Conservation (phyloP, 495 filamentous ascomycete species). For the Podospora didyma region DNA sequence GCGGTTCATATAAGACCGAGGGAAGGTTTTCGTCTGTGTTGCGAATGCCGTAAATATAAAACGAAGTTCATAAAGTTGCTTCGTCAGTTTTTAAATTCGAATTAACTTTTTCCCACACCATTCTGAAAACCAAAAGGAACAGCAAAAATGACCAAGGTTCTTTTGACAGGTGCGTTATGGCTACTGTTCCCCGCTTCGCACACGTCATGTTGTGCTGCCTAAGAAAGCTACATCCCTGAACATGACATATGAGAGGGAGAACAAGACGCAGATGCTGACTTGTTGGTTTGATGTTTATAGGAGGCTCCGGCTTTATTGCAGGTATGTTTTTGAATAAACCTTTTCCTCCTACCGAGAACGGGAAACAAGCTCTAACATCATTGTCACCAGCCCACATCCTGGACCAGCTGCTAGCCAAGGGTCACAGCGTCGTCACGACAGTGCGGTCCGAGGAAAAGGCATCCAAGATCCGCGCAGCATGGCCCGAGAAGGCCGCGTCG, state of each 20-base stretch:
- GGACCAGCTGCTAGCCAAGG: slow-evolving; percentile 63
- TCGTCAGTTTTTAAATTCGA: too few relatives aligned
- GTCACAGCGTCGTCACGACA: slow-evolving; percentile 76
- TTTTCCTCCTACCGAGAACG: background rate
- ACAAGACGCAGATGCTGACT: background rate
- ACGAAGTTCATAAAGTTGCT: too few relatives aligned
- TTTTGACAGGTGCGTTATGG: slow-evolving; percentile 52
- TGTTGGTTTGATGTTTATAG: slow-evolving; percentile 12
- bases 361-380: background rate
- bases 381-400: slow-evolving; percentile 63
- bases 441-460: slow-evolving; percentile 80
- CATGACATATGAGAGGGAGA: background rate
- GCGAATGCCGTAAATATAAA: too few relatives aligned
- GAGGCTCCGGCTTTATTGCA: slow-evolving; percentile 50
- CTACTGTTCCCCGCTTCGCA: background rate
- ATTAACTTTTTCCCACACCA: too few relatives aligned
- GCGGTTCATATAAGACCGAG: too few relatives aligned
- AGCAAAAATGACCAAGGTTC: slow-evolving; percentile 53
- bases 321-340: slow-evolving; percentile 25
- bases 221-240: background rate
- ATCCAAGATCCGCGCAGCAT: slow-evolving; percentile 63
- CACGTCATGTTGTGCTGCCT: background rate
- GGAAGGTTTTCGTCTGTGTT: too few relatives aligned
- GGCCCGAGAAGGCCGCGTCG: slow-evolving; percentile 50
- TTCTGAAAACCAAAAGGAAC: background rate